Evolutionary conservation across 345 rosid genomes (phyloP), one percentile per base, ranked within the genome.

Genomic region (Arabidopsis suecica): DNA sequence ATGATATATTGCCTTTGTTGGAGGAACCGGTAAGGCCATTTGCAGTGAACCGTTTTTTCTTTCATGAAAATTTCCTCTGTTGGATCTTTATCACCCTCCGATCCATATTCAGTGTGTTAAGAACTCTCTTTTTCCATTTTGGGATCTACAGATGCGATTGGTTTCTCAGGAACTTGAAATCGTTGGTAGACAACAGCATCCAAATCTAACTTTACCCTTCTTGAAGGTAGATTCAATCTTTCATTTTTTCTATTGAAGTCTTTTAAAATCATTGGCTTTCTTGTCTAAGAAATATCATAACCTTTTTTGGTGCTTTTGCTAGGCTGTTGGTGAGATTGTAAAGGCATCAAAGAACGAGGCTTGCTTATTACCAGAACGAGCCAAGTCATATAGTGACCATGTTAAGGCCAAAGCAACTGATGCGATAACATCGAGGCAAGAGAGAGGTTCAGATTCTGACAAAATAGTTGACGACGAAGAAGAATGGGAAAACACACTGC

Each of bases 151-250:
- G 99, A 90, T 94, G 97, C 84, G 78, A 61, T 79, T 86, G 76
- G 90, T 86, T 63, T 86, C 97, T 28, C 84, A 81, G 74, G 97
- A 91, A 70, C 91, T 94, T 30, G 97, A 94, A 83, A 91, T 94
- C 71, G 91, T 91, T 79, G 89, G 96, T 71, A 86, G 97, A 83
- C 89, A 90, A 81, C 93, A 86, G 56, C 97, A 91, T 83, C 95
- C 98, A 51, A 88, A 88, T 75, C 83, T 94, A 72, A 94, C 93
- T 69, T 56, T 85, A 74, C 88, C 96, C 65, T 91, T 94, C 82
- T 64, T 94, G 45, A 94, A 94, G 98, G 98, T 94, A 38, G 11
- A 54, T 66, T 53, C 75, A 42, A 5, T 50, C 69, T 59, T 67
- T 48, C 49, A 14, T 13, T 61, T n/a, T 5, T 51, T 34, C 11